A percentile compares a stretch with the other conserved stretches of the same genome.
Conservation (phyloP, 495 filamentous ascomycete species). For the Annulohypoxylon nitens region DNA sequence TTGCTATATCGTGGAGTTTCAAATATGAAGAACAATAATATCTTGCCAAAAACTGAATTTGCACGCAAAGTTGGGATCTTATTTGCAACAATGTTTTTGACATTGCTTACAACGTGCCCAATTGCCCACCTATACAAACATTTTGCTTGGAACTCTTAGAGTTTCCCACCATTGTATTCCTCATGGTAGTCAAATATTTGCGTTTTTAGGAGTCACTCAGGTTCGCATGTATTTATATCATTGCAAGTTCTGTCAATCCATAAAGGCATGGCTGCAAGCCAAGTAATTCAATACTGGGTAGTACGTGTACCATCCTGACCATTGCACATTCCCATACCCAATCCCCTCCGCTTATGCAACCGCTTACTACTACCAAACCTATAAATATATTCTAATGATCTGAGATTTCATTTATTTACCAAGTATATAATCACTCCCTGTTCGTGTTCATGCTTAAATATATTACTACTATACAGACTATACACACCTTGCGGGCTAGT, state of each 20-base stretch:
- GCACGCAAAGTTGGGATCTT: neutral
- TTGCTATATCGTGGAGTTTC: neutral
- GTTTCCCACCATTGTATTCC: too few relatives aligned
- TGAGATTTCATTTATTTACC: constrained; percentile 2
- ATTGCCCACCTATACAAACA: too few relatives aligned
- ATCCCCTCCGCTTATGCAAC: neutral
- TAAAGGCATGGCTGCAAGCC: neutral
- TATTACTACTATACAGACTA: constrained; percentile 14
- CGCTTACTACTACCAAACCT: constrained; percentile 23
- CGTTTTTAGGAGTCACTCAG: neutral
- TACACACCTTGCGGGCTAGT: neutral
- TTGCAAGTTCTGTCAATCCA: neutral
- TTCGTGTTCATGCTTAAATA: constrained; percentile 27
- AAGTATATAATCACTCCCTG: constrained; percentile 20
- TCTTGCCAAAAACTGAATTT: neutral
- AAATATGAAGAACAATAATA: neutral
- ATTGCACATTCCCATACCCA: neutral
- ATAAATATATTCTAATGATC: constrained; percentile 39
- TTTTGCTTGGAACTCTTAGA: too few relatives aligned
- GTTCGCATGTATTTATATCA: neutral
- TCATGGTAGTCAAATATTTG: too few relatives aligned
- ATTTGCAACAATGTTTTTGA: neutral
- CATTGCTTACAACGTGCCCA: neutral
- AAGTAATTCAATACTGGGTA: neutral
- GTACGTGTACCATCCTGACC: too few relatives aligned